Base-by-base conservation (phyloP, 371 early-diverging fungal species). In the Rhizopus microsporus region DNA sequence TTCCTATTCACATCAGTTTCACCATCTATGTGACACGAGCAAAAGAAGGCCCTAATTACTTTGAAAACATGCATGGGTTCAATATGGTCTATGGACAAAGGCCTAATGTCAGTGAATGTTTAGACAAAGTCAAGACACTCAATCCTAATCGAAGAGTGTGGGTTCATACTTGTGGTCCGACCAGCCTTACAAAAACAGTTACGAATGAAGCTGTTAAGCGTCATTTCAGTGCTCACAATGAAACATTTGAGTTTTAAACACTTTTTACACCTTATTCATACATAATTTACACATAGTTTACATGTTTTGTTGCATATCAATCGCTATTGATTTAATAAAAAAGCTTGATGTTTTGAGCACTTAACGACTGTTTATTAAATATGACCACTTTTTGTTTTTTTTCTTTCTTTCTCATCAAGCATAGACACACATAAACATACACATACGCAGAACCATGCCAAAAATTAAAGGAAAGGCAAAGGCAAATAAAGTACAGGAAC, bases 211-310 rank as follows among this genome's bases (percentile, higher is more conserved):
- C 71, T 16, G 47, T 72, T 15, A 33, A 51, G 1, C 63, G 56
- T 51, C 53, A 63, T 30, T 78, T 75, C 63, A 50, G 59, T 30
- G 54, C 53, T 34, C 75, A 74, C 40, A 66, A 69, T 39, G 78
- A 78, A 60, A 74, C 75, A 17, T 78, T 78, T 59, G 78, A 78
- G 43, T 75, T 74, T 44, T 74, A 71, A 45, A 23, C 23, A 23
- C 23, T 23, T 23, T 29, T 7, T 23, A 23, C 44, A 43, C 44
- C 44, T 7, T 43, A 43, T 17, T 3, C 17, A 43, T n/a, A 43
- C 16, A n/a, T 43, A 13, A 43, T 43, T n/a, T 43, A 15, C 44
- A 43, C n/a, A n/a, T n/a, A n/a, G 16, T 43, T 15, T 43, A 23
- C 23, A 23, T 23, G 23, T 23, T 23, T 23, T 23, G 23, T 23